Conservation (phyloP, 306 rosid species). For the Canavalia ensiformis region DNA sequence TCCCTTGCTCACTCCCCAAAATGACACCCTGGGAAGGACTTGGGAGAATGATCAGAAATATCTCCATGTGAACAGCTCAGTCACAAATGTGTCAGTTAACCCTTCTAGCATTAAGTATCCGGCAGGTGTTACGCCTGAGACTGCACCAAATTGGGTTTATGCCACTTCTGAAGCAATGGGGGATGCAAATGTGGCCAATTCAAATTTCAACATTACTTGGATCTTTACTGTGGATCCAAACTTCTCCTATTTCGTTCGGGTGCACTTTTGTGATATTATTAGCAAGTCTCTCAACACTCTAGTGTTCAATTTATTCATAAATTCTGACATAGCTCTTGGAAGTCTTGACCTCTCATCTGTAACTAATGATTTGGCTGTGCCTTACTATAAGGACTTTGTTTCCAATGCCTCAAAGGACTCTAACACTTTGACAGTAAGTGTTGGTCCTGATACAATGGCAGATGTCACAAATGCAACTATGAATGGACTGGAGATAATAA, state of each 20-base stretch:
- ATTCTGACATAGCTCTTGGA: constrained; percentile 65
- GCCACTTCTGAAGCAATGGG: constrained; percentile 90
- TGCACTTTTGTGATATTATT: constrained; percentile 87
- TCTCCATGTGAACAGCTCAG: constrained; percentile 87
- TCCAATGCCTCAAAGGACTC: constrained; percentile 61
- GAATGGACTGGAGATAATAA: constrained; percentile 89
- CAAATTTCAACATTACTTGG: constrained; percentile 95
- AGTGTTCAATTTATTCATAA: constrained; percentile 84
- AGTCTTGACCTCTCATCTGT: constrained; percentile 81
- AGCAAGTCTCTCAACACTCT: constrained; percentile 76
- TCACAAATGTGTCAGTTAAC: constrained; percentile 63
- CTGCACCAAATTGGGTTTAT: constrained; percentile 90
- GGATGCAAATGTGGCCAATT: constrained; percentile 69
- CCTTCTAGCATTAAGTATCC: constrained; percentile 74
- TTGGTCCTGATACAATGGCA: constrained; percentile 84
- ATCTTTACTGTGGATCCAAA: constrained; percentile 75
- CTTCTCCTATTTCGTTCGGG: constrained; percentile 77
- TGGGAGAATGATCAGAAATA: constrained; percentile 88
- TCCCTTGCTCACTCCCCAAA: constrained; percentile 75
- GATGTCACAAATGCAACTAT: constrained; percentile 74
- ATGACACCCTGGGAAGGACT: constrained; percentile 91
- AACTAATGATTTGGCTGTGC: constrained; percentile 70
- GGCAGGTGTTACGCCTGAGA: constrained; percentile 66
- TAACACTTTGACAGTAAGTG: constrained; percentile 76
- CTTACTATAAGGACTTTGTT: constrained; percentile 77